These are phyloP conservation scores for Chaetomiaceae sp. DNA, from an alignment of 2,329 filamentous ascomycete species.

Conservation along the genomic window DNA sequence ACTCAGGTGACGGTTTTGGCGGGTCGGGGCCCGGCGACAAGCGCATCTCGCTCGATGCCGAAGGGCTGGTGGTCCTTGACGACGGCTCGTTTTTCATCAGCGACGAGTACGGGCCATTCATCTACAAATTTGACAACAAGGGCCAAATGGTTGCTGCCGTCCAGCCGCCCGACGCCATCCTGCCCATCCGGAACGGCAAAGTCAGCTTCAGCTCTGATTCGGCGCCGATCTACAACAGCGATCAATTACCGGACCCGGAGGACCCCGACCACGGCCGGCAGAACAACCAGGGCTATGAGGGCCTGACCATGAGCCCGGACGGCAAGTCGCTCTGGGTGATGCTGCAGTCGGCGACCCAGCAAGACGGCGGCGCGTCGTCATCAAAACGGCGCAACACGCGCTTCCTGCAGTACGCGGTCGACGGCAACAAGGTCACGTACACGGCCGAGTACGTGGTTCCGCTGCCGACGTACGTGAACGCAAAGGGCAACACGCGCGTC, in stretches of 20 bases:
- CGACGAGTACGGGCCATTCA: slow-evolving; percentile 65
- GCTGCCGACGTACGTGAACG: slow-evolving; percentile 53
- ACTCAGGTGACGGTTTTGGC: slow-evolving; percentile 62
- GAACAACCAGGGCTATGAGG: slow-evolving; percentile 74
- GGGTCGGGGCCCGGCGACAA: slow-evolving; percentile 52
- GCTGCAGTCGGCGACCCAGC: slow-evolving; percentile 58
- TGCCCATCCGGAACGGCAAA: slow-evolving; percentile 57
- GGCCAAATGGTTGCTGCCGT: slow-evolving; percentile 60
- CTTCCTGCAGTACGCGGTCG: slow-evolving; percentile 58
- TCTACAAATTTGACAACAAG: slow-evolving; percentile 56
- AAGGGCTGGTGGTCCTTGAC: slow-evolving; percentile 56
- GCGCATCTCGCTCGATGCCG: slow-evolving; percentile 56
- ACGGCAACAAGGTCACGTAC: slow-evolving; percentile 35
- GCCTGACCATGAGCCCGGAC: slow-evolving; percentile 55
- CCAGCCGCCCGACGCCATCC: slow-evolving; percentile 56
- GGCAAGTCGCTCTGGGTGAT: slow-evolving; percentile 59
- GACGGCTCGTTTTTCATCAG: slow-evolving; percentile 62
- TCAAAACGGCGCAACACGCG: slow-evolving; percentile 50
- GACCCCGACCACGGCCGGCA: slow-evolving; percentile 56
- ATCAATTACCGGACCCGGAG: slow-evolving; percentile 43
- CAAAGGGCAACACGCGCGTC: slow-evolving; percentile 43
- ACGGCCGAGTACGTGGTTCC: slow-evolving; percentile 59
- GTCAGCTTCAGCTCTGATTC: slow-evolving; percentile 37
- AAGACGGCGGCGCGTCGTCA: slow-evolving; percentile 31
- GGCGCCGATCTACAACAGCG: slow-evolving; percentile 53